These are phyloP conservation scores for Wickerhamomyces sp. DNA, from an alignment of 1,139 yeast genomes.

Conservation along the genomic window DNA sequence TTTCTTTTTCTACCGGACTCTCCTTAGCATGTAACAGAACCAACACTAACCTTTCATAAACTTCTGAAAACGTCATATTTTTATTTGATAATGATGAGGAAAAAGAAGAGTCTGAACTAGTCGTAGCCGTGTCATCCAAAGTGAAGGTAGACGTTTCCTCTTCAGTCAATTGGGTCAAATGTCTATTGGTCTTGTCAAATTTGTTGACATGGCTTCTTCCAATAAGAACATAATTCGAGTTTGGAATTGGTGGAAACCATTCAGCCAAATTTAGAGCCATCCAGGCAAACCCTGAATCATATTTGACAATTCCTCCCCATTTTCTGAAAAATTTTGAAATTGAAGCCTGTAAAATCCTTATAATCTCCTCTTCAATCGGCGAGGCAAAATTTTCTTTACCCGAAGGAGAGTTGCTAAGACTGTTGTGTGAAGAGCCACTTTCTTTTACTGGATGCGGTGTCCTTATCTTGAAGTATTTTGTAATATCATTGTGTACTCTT, in stretches of 20 bases:
- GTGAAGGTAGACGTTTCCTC: constrained; percentile 8
- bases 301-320: constrained; percentile 77
- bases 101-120: constrained; percentile 1
- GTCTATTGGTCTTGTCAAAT: constrained; percentile 13
- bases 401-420: constrained; percentile 14
- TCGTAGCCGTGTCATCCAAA: constrained; percentile 10
- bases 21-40: constrained; percentile 74
- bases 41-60: constrained; percentile 70
- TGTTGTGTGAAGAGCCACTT: constrained; percentile 3
- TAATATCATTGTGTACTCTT: constrained; percentile 45
- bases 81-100: constrained; percentile 1
- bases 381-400: constrained; percentile 24
- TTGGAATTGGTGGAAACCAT: constrained; percentile 60
- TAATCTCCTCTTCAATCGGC: constrained; percentile 46
- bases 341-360: constrained; percentile 55
- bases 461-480: constrained; percentile 45
- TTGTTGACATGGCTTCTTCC: constrained; percentile 28
- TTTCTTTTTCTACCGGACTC: constrained; percentile 5
- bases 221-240: constrained; percentile 33
- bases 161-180: constrained; percentile 16
- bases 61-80: constrained; percentile 53
- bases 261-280: constrained; percentile 84
- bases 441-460: constrained; percentile 6
- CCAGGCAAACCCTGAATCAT: constrained; percentile 83
- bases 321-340: constrained; percentile 60